Evolutionary conservation across 108 stramenopile species (phyloP), one percentile per base, ranked within the genome.

Genomic region (Poteriospumella lacustris): DNA sequence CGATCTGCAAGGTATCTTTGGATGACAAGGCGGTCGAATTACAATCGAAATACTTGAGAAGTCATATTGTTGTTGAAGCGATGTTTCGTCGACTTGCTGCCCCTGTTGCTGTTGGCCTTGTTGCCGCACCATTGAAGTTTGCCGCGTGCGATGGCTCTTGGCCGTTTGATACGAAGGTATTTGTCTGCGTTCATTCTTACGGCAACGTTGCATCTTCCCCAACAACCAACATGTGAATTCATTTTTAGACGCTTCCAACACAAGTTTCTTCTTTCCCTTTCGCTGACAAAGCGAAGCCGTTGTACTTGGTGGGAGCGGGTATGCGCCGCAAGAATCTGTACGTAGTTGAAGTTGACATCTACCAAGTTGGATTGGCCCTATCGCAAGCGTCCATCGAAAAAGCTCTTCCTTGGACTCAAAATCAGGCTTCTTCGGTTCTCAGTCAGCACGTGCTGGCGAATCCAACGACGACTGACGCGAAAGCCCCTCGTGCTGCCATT

Each of bases 281-380:
- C n/a, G n/a, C n/a, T n/a, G n/a, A n/a, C n/a, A n/a, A 56, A 56
- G 24, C 19, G 15, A 56, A 68, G 64, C 64, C 64, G 15, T 40
- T 68, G 38, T 19, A 19, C 19, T 42, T 73, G 31, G 28, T 34
- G 5, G 70, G 70, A 5, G 70, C 42, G 3, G 70, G 70, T 3
- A 73, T 73, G 5, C 26, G 70, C 9, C 70, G 70, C 26, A 73
- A 73, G 41, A 73, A 73, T 38, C 47, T 73, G 26, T 73, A 42
- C 47, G 33, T 73, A 33, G 47, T 73, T 3, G 33, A 73, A 12
- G 70, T 73, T 39, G 70, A 73, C 31, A 24, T 73, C 15, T 73
- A 73, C 42, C 5, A 5, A 26, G 41, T 56, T 34, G 70, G 60
- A 5, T 31, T 64, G 60, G 31, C 15, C 3, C 31, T 64, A 5